Evolutionary conservation across 129 eudicot species (phyloP), one percentile per base, ranked within the genome.

Genomic region (Tagetes patula): DNA sequence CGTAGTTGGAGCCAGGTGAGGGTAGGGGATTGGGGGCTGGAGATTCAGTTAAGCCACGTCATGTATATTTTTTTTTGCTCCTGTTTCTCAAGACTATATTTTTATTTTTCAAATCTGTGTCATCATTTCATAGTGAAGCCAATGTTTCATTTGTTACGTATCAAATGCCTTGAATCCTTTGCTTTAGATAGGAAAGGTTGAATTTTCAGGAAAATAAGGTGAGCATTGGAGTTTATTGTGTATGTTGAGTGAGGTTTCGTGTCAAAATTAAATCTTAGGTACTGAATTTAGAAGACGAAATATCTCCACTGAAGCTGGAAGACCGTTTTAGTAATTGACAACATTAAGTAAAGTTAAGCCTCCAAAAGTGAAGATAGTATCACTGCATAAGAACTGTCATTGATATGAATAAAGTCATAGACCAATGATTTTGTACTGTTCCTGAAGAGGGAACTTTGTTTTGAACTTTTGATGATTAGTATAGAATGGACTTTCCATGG

Each of bases 381-480:
- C 8, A 43, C 48, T 1, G 1, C 11, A 11, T 43, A 43, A 43
- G 48, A 43, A 43, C 48, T 11, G 8, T 43, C 48, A 43, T 43
- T 43, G 11, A 43, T 43, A 43, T 43, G 48, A 43, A 47, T 47
- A 47, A 20, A 20, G 27, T 20, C 27, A 20, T 20, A 20, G 52
- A 11, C 9, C 33, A n/a, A 53, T 53, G 59, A 14, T 32, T 53
- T 53, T 8, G 5, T 13, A 3, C 32, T 53, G 32, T 53, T 20
- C 20, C 33, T 13, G 59, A 53, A 20, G 59, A 13, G 6, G 71
- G 71, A 27, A 42, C 27, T 20, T 20, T 20, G 27, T 20, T 20
- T 20, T 65, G 48, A 4, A 53, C 31, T 31, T 66, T 66, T 42
- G 55, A 66, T 42, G 71, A 66, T 66, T 31, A 30, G 7, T 30